Conservation (phyloP, 2,329 filamentous ascomycete genomes). For the Teratosphaeria nubilosa region DNA sequence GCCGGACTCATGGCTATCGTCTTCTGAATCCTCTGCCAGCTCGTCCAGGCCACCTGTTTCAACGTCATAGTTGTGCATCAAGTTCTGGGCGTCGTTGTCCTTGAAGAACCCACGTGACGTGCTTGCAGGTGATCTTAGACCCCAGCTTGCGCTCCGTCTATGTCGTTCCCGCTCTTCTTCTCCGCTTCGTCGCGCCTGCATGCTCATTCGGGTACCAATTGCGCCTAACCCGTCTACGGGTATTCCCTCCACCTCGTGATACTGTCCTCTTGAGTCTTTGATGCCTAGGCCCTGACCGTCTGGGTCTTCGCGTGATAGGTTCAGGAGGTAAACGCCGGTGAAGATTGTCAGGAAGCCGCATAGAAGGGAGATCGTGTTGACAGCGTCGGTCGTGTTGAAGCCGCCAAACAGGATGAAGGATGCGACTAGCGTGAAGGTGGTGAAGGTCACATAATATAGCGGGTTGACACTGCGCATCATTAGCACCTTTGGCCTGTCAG, state of each 20-base stretch:
- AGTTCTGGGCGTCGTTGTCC: constrained; percentile 57
- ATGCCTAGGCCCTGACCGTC: constrained; percentile 61
- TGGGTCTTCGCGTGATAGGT: constrained; percentile 86
- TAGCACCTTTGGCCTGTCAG: neutral
- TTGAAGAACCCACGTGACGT: constrained; percentile 25
- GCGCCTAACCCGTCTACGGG: constrained; percentile 87
- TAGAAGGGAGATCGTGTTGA: constrained; percentile 85
- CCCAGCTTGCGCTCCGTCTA: constrained; percentile 46
- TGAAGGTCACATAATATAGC: constrained; percentile 95
- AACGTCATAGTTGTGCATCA: constrained; percentile 84
- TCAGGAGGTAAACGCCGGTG: constrained; percentile 87
- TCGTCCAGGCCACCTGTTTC: constrained; percentile 64
- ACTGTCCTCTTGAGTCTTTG: constrained; percentile 24
- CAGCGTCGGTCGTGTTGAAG: constrained; percentile 86
- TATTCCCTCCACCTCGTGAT: constrained; percentile 57
- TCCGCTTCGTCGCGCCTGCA: constrained; percentile 73
- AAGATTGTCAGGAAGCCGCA: constrained; percentile 94
- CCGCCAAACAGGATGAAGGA: constrained; percentile 94
- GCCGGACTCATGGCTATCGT: constrained; percentile 34
- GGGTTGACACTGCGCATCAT: constrained; percentile 64
- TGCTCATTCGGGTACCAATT: constrained; percentile 80
- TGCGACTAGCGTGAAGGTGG: constrained; percentile 83
- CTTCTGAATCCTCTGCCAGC: constrained; percentile 66
- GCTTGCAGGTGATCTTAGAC: constrained; percentile 13
- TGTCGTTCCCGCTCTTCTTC: constrained; percentile 31